A percentile compares a stretch with the other conserved stretches of the same genome.
Conservation (phyloP, 169 alveolate genomes). For the Plasmodium malariae region DNA sequence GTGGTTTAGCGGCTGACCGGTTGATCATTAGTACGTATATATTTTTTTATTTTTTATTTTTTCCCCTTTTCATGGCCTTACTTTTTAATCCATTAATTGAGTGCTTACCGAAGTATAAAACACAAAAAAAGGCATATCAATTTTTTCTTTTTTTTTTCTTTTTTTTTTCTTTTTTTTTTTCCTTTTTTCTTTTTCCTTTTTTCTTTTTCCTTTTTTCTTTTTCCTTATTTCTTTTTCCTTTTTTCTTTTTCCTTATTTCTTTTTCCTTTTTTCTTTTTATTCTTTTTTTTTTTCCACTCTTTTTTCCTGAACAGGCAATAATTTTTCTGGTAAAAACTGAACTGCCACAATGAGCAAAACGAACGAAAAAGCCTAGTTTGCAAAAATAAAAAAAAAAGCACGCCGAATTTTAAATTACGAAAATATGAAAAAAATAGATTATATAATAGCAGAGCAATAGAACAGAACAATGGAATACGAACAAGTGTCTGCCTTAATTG, state of each 20-base stretch:
- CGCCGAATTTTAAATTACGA: not conserved
- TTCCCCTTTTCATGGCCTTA: no score
- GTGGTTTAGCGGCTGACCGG: no score
- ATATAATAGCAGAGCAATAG: not conserved
- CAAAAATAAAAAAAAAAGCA: not conserved
- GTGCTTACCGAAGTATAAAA: no score
- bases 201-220: not conserved
- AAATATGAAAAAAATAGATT: not conserved
- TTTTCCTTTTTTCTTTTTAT: constrained; percentile 9
- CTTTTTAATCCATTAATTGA: no score
- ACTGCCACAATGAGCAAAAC: not conserved
- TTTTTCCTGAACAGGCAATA: not conserved
- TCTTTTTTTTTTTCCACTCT: no score
- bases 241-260: not conserved
- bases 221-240: not conserved
- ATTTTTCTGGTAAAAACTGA: not conserved
- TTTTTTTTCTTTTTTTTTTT: not conserved
- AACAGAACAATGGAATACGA: constrained; percentile 31
- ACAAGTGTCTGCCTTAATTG: not conserved
- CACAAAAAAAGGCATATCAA: no score
- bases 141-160: no score
- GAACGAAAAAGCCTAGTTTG: not conserved
- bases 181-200: no score
- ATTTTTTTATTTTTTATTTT: no score
- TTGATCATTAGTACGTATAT: no score